A percentile compares a stretch with the other conserved stretches of the same genome.
Evolutionary conservation across 805 yeast species (phyloP).

Genomic region (Metahyphopichia silvanorum): DNA sequence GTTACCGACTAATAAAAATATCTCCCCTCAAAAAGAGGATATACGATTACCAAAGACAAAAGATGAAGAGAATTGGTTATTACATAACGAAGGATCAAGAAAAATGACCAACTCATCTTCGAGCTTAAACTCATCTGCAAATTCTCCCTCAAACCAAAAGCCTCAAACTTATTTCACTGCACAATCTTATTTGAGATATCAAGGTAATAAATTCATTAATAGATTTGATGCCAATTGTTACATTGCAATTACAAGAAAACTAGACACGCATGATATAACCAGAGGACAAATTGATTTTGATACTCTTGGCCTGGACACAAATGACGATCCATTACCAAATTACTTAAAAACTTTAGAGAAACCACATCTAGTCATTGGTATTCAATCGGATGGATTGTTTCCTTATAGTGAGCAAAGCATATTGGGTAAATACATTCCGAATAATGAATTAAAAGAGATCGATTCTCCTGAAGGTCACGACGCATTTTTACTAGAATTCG

Average conservation of each 20-base stretch:
- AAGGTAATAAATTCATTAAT: constrained; percentile 83
- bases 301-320: constrained; percentile 16
- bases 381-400: constrained; percentile 88
- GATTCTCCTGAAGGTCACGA: constrained; percentile 97
- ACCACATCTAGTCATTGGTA: constrained; percentile 85
- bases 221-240: constrained; percentile 97
- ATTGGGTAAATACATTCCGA: constrained; percentile 70
- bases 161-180: constrained; percentile 82
- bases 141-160: constrained; percentile 14
- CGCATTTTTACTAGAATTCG: constrained; percentile 90
- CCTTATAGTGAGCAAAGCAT: constrained; percentile 89
- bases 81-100: constrained; percentile 82
- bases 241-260: constrained; percentile 86
- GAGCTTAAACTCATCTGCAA: constrained; percentile 15
- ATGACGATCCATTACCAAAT: constrained; percentile 35
- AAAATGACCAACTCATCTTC: constrained; percentile 8
- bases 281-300: constrained; percentile 58
- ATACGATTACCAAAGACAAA: constrained; percentile 43
- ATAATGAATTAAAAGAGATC: constrained; percentile 64
- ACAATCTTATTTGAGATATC: constrained; percentile 90
- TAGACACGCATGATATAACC: constrained; percentile 93
- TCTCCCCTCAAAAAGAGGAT: constrained; percentile 12
- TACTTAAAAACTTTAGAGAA: constrained; percentile 60
- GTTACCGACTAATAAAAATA: constrained; percentile 16
- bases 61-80: constrained; percentile 73